Evolutionary conservation across 2,329 filamentous ascomycete genomes (phyloP).

Genomic region (Domatiomyces catenatus): DNA sequence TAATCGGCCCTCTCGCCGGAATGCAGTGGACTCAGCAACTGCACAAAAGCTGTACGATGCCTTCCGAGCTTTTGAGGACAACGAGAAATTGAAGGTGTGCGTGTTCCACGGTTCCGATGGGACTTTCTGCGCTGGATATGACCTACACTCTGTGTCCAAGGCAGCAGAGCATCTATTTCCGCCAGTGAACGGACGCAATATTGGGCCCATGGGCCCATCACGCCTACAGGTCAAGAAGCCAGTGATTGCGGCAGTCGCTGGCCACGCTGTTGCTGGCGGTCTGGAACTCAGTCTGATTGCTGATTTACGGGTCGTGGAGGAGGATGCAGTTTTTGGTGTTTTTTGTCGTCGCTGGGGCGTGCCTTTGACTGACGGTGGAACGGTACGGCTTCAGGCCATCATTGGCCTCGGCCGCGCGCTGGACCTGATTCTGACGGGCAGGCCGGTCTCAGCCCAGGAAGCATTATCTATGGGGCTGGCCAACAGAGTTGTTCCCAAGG

Average conservation of each 20-base stretch:
- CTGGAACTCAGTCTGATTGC: constrained; percentile 39
- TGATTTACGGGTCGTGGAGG: constrained; percentile 39
- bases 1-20: constrained; percentile 35
- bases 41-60: constrained; percentile 34
- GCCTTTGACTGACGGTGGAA: constrained; percentile 38
- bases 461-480: constrained; percentile 38
- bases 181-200: constrained; percentile 24
- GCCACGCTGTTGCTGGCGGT: constrained; percentile 40
- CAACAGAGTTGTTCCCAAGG: constrained; percentile 38
- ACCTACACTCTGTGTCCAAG: constrained; percentile 22
- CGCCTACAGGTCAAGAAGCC: constrained; percentile 37
- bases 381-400: constrained; percentile 36
- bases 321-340: constrained; percentile 39
- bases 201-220: constrained; percentile 39
- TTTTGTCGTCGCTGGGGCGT: constrained; percentile 41
- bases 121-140: constrained; percentile 40
- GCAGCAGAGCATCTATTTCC: constrained; percentile 16
- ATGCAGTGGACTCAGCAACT: constrained; percentile 38
- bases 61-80: constrained; percentile 36
- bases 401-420: constrained; percentile 39
- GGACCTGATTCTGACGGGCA: constrained; percentile 43
- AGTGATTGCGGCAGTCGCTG: constrained; percentile 36
- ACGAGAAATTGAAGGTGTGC: constrained; percentile 37
- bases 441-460: constrained; percentile 34
- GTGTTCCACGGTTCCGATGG: constrained; percentile 33